Evolutionary conservation across 176 grass and related monocot species (phyloP), one percentile per base, ranked within the genome.

Genomic region (Secale cereale): DNA sequence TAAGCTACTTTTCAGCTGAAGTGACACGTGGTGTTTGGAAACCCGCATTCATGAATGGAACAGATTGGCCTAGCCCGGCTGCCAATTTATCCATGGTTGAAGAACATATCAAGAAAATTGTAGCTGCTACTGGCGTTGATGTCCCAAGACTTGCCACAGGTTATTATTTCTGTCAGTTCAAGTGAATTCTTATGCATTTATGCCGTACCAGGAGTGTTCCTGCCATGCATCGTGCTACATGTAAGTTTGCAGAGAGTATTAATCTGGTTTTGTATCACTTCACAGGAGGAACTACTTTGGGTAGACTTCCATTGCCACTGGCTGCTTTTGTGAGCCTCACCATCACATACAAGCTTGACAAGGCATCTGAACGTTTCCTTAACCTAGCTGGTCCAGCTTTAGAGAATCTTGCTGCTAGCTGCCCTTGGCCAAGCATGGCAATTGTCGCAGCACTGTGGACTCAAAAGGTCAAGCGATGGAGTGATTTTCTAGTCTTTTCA

Each of bases 1-100:
- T 94, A 83, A 98, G 96, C 83, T 98, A 98, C 87, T 98, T 98
- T 82, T 98, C 96, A 25, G 93, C 96, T 45, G 96, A 98, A 88
- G 93, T 95, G 60, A 98, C 96, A 7, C 93, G 93, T 54, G 96
- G 96, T 39, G 96, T 98, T 86, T 98, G 96, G 96, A 98, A 95
- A 81, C 93, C 93, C 1, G 96, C 93, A 72, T 98, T 83, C 81
- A 98, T 98, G 96, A 98, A 98, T 87, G 96, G 96, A 91, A 95
- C 89, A 60, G 96, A 98, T 85, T 98, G 96, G 96, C 96, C 96
- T 78, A 98, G 96, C 78, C 96, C 96, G 73, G 83, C 87, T 86
- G 96, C 56, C 74, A 98, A 95, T 84, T 57, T 98, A 85, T 91
- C 93, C 4, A 94, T 82, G 76, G 96, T 98, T 26, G 96, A 98